Conservation (phyloP, 1,139 yeast species). For the Yamadazyma jaroonii region DNA sequence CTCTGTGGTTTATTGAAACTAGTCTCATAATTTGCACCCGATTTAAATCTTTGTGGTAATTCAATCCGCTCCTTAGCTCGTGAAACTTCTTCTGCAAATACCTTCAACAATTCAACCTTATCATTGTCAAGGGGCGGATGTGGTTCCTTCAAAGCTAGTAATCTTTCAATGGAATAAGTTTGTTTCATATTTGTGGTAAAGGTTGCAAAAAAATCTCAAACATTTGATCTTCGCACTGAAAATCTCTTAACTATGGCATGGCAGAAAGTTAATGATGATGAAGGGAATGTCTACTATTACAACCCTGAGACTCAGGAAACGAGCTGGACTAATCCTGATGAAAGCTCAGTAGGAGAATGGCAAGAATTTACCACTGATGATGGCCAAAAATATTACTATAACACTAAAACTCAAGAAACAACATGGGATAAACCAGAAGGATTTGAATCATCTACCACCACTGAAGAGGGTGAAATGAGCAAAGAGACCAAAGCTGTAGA, state of each 20-base stretch:
- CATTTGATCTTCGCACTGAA: neutral
- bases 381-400: conserved; percentile 71
- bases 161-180: conserved; percentile 10
- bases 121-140: neutral
- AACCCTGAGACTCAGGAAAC: conserved; percentile 66
- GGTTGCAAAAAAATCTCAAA: conserved; percentile 4
- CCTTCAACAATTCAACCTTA: neutral
- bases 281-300: conserved; percentile 72
- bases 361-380: conserved; percentile 62
- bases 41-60: neutral
- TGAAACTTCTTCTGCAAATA: neutral
- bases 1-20: neutral
- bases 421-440: conserved; percentile 78
- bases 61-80: too few relatives aligned
- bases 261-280: conserved; percentile 63
- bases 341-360: conserved; percentile 52
- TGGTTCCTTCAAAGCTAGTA: conserved; percentile 10
- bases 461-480: neutral
- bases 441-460: conserved; percentile 11
- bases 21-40: neutral
- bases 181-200: conserved; percentile 7
- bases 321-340: conserved; percentile 79
- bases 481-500: conserved; percentile 12
- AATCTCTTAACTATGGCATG: conserved; percentile 31
- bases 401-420: conserved; percentile 60